Evolutionary conservation across 306 rosid species (phyloP), one percentile per base, ranked within the genome.

Genomic region (Begonia loranthoides): DNA sequence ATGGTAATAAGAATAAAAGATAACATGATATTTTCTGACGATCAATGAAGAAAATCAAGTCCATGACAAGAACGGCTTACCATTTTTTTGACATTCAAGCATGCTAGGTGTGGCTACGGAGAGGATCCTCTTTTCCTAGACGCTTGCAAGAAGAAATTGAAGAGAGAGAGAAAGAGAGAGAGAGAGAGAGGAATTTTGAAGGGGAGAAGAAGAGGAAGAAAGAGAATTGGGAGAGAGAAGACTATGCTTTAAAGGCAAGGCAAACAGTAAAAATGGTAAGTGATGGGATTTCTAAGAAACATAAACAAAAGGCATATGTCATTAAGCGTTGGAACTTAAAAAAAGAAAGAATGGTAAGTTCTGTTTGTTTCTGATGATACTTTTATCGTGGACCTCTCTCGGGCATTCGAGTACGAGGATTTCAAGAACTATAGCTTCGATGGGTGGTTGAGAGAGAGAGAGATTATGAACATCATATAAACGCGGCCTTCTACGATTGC

Each of bases 401-500:
- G 4, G 8, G 6, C 36, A 1, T 7, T 28, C 36, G 5, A 28
- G 36, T 28, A 28, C 36, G 36, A 28, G 36, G 36, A 28, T 28
- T 28, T 28, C 36, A 2, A 19, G 22, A 19, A 28, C 36, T 28
- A 28, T 5, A 7, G 36, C 36, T 28, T 7, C 36, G 36, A 28
- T 28, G 39, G 45, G 45, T 15, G 56, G 33, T 59, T 14, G 57
- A 53, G 49, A 28, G 36, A 28, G 34, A 28, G 34, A 28, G 34
- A 28, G 34, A 33, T 11, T 14, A 53, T 1, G 22, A 19, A 19
- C 22, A 19, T 19, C 48, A 19, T 10, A 51, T 12, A 50, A 43
- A 59, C 61, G 82, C 74, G 78, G 75, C 79, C 33, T 1, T 64
- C 57, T 62, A 45, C 48, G 70, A 62, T 40, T 67, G 73, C 36